A percentile compares a stretch with the other conserved stretches of the same genome.
Conservation (phyloP, 1,284 basidiomycete genomes). For the Rhodotorula sp. region DNA sequence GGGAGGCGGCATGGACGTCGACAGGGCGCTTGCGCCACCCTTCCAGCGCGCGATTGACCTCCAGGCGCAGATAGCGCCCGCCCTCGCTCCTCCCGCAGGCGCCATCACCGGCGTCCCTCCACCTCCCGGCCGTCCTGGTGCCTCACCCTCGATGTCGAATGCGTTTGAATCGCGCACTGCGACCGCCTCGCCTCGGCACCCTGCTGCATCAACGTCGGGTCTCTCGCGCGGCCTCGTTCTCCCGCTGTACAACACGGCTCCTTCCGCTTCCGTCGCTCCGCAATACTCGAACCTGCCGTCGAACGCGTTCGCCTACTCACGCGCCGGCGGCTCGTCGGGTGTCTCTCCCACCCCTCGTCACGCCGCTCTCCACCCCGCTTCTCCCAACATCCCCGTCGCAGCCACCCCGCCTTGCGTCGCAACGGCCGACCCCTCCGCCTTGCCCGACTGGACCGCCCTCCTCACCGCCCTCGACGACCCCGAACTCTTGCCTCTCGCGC, state of each 20-base stretch:
- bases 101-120: neutral
- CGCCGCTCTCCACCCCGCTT: neutral
- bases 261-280: neutral
- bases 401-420: neutral
- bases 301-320: neutral
- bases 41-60: conserved; percentile 29
- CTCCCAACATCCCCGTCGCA: neutral
- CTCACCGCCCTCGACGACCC: conserved; percentile 5
- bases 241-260: neutral
- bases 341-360: neutral
- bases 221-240: neutral
- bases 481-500: conserved; percentile 18
- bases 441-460: conserved; percentile 16
- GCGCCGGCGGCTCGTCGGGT: neutral
- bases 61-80: conserved; percentile 25
- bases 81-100: neutral
- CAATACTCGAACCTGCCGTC: neutral
- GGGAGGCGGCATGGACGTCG: neutral
- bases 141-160: no score
- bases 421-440: neutral
- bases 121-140: no score
- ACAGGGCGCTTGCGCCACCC: conserved; percentile 34
- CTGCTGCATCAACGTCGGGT: no score
- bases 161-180: no score
- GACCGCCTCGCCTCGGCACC: no score